A percentile compares a stretch with the other conserved stretches of the same genome.
Conservation (phyloP, 176 grass and related monocot genomes). For the Juncus effusus region DNA sequence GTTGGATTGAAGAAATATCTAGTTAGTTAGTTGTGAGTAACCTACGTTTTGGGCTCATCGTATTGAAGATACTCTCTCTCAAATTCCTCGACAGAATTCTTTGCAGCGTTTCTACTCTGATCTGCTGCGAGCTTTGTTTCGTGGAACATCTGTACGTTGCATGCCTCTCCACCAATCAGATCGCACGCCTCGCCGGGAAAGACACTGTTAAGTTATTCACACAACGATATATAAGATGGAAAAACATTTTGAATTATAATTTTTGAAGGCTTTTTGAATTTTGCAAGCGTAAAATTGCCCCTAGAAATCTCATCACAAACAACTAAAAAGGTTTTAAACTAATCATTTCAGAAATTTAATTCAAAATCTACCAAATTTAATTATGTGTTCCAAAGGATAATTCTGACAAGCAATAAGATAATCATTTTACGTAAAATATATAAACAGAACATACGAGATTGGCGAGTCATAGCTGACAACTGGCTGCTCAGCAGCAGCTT, state of each 20-base stretch:
- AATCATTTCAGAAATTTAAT: too few relatives aligned
- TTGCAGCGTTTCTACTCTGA: background rate
- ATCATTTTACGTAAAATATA: background rate
- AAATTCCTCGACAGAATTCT: constrained; percentile 30
- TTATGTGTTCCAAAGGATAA: too few relatives aligned
- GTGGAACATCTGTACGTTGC: constrained; percentile 51
- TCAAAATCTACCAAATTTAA: too few relatives aligned
- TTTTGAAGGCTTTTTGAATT: background rate
- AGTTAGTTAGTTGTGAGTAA: background rate
- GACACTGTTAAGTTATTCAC: constrained; percentile 40
- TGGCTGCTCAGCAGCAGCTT: constrained; percentile 27
- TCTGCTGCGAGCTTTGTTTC: constrained; percentile 42
- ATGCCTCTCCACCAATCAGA: constrained; percentile 62
- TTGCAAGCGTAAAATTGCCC: background rate
- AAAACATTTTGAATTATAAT: background rate
- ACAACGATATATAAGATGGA: too few relatives aligned
- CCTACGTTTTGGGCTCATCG: constrained; percentile 62
- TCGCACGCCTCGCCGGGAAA: constrained; percentile 92
- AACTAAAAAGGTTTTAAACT: too few relatives aligned
- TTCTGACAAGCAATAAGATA: background rate
- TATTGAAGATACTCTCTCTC: constrained; percentile 75
- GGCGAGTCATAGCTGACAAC: constrained; percentile 50
- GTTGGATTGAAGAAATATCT: too few relatives aligned
- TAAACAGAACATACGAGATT: constrained; percentile 33
- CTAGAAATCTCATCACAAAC: background rate